A percentile compares a stretch with the other conserved stretches of the same genome.
Evolutionary conservation across 805 yeast species (phyloP).

Genomic region (Wickerhamomyces ciferrii): DNA sequence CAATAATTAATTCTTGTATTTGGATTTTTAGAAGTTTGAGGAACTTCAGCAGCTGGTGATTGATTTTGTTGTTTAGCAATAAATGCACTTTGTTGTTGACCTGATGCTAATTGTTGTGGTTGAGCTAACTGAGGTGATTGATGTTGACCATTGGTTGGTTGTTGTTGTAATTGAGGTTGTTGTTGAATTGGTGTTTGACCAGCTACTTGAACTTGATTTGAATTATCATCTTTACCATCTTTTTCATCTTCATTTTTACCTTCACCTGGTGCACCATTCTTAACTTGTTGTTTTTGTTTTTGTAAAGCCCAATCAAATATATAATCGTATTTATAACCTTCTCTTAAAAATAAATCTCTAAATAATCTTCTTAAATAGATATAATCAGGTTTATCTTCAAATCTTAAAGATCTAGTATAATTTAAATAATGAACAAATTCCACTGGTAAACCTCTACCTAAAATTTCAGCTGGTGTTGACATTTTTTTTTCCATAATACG

Average conservation of each 20-base stretch:
- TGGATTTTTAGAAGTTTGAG: background rate
- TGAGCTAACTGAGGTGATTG: background rate
- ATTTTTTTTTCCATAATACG: conserved; percentile 93
- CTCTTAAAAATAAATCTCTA: conserved; percentile 83
- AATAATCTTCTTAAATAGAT: conserved; percentile 80
- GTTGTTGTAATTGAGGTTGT: conserved; percentile 1
- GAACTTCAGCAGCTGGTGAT: background rate
- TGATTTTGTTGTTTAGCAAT: conserved; percentile 2
- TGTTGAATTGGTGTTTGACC: conserved; percentile 8
- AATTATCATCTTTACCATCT: conserved; percentile 10
- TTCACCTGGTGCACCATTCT: conserved; percentile 25
- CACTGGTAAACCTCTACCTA: conserved; percentile 87
- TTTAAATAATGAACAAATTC: conserved; percentile 84
- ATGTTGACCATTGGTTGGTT: conserved; percentile 4
- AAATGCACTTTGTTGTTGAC: conserved; percentile 1
- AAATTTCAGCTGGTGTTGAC: conserved; percentile 78
- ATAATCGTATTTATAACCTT: conserved; percentile 88
- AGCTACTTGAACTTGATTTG: conserved; percentile 9
- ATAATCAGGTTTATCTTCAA: conserved; percentile 96
- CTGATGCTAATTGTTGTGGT: background rate
- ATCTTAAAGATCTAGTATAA: conserved; percentile 84
- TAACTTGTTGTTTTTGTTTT: conserved; percentile 45
- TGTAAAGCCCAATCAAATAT: conserved; percentile 95
- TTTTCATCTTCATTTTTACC: background rate
- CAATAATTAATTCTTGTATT: background rate